phyloP scores from a whole-genome alignment of 2,329 filamentous ascomycete species.

The Conoideocrella luteorostrata region DNA sequence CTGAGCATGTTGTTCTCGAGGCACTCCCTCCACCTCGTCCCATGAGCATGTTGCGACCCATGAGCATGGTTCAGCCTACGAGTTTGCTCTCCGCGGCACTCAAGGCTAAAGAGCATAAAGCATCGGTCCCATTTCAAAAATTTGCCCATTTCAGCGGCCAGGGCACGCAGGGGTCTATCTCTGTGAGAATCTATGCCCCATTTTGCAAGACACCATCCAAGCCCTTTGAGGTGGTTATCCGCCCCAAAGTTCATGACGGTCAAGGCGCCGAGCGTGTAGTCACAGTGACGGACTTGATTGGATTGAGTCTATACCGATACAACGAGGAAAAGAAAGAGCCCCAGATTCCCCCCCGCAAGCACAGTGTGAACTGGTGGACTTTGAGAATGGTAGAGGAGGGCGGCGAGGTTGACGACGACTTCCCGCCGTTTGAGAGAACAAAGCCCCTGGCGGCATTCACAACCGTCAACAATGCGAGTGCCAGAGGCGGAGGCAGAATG shows the following conservation, averaged over 20 bases:
- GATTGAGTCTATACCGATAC: conserved; percentile 71
- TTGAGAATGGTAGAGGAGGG: conserved; percentile 79
- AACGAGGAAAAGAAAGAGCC: conserved; percentile 70
- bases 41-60: conserved; percentile 53
- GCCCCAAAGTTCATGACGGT: conserved; percentile 62
- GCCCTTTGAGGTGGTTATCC: conserved; percentile 65
- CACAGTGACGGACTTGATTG: conserved; percentile 75
- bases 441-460: conserved; percentile 73
- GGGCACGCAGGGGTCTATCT: conserved; percentile 69
- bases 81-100: conserved; percentile 67
- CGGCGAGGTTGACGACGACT: conserved; percentile 79
- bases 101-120: conserved; percentile 63
- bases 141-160: conserved; percentile 73
- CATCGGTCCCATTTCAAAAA: conserved; percentile 65
- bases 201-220: conserved; percentile 60
- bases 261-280: conserved; percentile 55
- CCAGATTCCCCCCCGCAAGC: conserved; percentile 54
- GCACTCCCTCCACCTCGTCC: conserved; percentile 67
- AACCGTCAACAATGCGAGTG: conserved; percentile 75
- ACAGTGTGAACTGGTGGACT: conserved; percentile 77
- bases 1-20: conserved; percentile 51
- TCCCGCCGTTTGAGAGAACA: conserved; percentile 68
- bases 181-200: conserved; percentile 70
- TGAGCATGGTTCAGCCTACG: conserved; percentile 62
- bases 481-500: conserved; percentile 50